These are phyloP conservation scores for Hansenula anomala DNA, from an alignment of 1,139 yeast species.

Conservation along the genomic window DNA sequence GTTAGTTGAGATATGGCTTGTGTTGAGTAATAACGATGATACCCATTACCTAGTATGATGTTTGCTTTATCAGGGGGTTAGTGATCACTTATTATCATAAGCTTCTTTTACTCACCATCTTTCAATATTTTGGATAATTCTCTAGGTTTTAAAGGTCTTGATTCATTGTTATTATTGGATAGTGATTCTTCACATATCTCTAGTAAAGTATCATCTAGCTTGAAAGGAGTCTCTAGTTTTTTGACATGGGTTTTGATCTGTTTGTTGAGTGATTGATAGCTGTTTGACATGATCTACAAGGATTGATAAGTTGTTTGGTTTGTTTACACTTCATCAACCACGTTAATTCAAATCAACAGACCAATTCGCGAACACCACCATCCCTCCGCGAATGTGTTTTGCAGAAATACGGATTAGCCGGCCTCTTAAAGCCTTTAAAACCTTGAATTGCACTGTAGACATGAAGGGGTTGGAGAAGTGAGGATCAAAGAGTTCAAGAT, in stretches of 20 bases:
- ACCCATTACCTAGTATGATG: constrained; percentile 4
- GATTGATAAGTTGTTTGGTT: no score
- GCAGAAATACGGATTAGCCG: no score
- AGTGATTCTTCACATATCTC: neutral
- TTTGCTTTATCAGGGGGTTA: no score
- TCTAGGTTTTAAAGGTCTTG: neutral
- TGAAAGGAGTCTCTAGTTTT: neutral
- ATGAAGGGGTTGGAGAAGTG: no score
- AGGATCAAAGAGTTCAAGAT: no score
- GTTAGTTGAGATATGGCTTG: constrained; percentile 17
- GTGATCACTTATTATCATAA: no score
- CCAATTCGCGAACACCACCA: no score
- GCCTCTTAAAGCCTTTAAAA: no score
- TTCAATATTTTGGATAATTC: constrained; percentile 1
- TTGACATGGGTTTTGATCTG: neutral
- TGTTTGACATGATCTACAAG: neutral
- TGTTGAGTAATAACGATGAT: constrained; percentile 13
- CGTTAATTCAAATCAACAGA: no score
- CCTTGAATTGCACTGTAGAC: no score
- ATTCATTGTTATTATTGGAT: neutral
- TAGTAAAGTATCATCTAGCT: neutral
- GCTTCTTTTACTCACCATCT: constrained; percentile 1
- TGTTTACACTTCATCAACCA: neutral
- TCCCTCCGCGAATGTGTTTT: no score
- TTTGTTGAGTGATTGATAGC: neutral